phyloP scores from a whole-genome alignment of 1,284 basidiomycete genomes.

The Schizopora paradoxa region DNA sequence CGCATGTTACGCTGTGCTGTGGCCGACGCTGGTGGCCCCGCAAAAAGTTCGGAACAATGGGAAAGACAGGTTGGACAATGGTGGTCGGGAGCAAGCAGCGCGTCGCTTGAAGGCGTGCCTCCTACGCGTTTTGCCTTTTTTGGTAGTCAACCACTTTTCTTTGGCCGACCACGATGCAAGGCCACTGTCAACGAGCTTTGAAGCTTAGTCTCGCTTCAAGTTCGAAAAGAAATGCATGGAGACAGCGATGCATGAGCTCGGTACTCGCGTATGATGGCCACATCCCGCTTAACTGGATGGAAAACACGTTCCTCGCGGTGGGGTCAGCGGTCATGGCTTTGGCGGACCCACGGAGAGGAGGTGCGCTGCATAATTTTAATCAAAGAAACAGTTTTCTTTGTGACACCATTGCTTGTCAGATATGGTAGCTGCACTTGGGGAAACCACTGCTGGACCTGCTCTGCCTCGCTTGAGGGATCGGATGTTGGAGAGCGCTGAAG shows the following conservation, averaged over 20 bases:
- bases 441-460: constrained; percentile 81
- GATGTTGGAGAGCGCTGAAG: constrained; percentile 80
- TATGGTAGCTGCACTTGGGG: constrained; percentile 89
- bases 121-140: no score
- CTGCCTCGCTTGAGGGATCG: constrained; percentile 74
- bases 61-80: no score
- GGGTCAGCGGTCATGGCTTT: constrained; percentile 86
- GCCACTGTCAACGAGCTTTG: no score
- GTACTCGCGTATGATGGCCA: constrained; percentile 67
- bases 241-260: constrained; percentile 4
- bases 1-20: no score
- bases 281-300: constrained; percentile 74
- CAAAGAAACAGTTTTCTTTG: constrained; percentile 10
- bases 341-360: constrained; percentile 78
- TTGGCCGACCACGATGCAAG: no score
- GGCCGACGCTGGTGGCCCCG: no score
- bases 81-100: no score
- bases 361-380: constrained; percentile 41
- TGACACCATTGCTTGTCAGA: constrained; percentile 43
- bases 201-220: no score
- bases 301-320: constrained; percentile 80
- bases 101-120: no score
- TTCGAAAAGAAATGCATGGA: no score
- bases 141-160: no score
- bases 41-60: no score